phyloP scores from a whole-genome alignment of 192 early-diverging fungal genomes.

The Coemansia sp. region DNA sequence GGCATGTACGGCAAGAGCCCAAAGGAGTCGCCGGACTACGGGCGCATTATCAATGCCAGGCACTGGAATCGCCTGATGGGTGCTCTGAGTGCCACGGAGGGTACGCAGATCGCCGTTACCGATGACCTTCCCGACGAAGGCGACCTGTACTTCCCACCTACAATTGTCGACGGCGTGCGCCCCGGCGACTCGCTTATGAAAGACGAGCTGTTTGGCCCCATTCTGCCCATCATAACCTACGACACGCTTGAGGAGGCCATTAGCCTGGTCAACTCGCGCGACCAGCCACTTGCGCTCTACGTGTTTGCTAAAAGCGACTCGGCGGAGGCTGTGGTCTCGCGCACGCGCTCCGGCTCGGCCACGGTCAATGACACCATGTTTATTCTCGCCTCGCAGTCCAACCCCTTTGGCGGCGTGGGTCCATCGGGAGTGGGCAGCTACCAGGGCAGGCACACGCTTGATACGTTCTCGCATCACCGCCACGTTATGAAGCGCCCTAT shows the following conservation, averaged over 20 bases:
- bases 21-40: constrained; percentile 54
- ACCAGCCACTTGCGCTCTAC: constrained; percentile 80
- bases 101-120: constrained; percentile 59
- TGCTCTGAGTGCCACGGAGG: constrained; percentile 52
- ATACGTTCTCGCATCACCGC: constrained; percentile 77
- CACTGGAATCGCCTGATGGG: constrained; percentile 68
- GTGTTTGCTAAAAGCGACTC: constrained; percentile 60
- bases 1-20: constrained; percentile 57
- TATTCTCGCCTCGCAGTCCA: constrained; percentile 49
- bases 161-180: constrained; percentile 71
- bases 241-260: constrained; percentile 65
- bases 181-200: constrained; percentile 65
- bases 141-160: constrained; percentile 78
- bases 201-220: constrained; percentile 90
- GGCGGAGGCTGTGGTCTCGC: constrained; percentile 59
- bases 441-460: constrained; percentile 75
- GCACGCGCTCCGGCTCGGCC: constrained; percentile 74
- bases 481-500: constrained; percentile 53
- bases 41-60: constrained; percentile 69
- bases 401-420: constrained; percentile 92
- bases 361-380: constrained; percentile 80
- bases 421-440: constrained; percentile 83
- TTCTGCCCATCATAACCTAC: constrained; percentile 76
- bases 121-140: constrained; percentile 53
- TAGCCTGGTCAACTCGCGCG: constrained; percentile 58